Percentiles rank a stretch among this genome's conserved stretches.
Conservation (phyloP, 1,284 basidiomycete species). For the Leccinum angustisporum region DNA sequence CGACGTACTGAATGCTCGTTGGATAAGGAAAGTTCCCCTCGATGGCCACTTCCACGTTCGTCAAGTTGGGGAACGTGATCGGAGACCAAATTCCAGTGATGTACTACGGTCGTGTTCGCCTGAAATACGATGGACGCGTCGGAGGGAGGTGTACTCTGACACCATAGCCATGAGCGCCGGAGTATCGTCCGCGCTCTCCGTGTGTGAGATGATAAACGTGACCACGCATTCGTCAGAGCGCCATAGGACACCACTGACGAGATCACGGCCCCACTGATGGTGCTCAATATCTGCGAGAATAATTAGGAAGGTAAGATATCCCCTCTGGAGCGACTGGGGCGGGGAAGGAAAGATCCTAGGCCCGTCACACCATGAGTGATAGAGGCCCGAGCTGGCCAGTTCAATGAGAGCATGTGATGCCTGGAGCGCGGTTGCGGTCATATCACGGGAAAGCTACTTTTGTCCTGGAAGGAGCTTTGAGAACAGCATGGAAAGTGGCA, state of each 20-base stretch:
- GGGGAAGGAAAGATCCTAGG: background rate
- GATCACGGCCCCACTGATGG: too few species aligned
- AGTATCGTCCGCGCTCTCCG: conserved; percentile 49
- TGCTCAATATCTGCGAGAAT: background rate
- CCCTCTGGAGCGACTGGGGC: background rate
- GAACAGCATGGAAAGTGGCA: background rate
- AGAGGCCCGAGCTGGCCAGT: background rate
- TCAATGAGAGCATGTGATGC: background rate
- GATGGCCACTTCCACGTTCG: conserved; percentile 56
- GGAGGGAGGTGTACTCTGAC: conserved; percentile 36
- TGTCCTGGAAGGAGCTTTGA: background rate
- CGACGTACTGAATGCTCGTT: conserved; percentile 41
- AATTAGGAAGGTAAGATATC: background rate
- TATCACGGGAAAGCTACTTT: background rate
- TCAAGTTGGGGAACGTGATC: conserved; percentile 53
- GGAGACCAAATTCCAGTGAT: conserved; percentile 51
- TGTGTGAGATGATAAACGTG: conserved; percentile 54
- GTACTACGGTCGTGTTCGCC: conserved; percentile 49
- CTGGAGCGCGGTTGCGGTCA: background rate
- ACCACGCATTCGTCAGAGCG: conserved; percentile 37
- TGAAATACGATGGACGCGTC: conserved; percentile 58
- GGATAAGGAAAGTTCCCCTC: conserved; percentile 62
- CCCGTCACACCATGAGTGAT: too few species aligned
- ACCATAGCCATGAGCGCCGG: conserved; percentile 46
- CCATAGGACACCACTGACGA: background rate